phyloP scores from a whole-genome alignment of 1,284 basidiomycete genomes.

The Papiliotrema flavescens region DNA sequence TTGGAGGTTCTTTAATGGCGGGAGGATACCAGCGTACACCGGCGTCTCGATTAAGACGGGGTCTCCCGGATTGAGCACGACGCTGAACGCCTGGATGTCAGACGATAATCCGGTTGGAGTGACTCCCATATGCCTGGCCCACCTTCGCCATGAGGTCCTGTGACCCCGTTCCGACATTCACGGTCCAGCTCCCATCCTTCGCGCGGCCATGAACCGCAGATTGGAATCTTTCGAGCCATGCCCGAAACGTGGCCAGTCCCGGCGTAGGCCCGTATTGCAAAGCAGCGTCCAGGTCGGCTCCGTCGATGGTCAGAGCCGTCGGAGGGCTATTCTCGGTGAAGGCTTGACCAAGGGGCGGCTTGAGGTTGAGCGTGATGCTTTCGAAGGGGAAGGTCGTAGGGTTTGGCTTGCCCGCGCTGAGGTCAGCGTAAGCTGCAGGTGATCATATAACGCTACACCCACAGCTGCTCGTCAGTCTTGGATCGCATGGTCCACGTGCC shows the following conservation, averaged over 20 bases:
- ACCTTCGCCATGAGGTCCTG: slow-evolving; percentile 88
- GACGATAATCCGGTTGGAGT: neutral
- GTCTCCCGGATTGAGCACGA: slow-evolving; percentile 73
- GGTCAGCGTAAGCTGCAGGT: neutral
- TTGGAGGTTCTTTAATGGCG: slow-evolving; percentile 33
- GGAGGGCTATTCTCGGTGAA: slow-evolving; percentile 38
- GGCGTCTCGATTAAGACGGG: slow-evolving; percentile 79
- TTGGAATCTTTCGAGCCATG: slow-evolving; percentile 69
- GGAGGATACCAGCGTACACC: slow-evolving; percentile 57
- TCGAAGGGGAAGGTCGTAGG: slow-evolving; percentile 85
- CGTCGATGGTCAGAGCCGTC: slow-evolving; percentile 56
- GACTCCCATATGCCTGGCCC: slow-evolving; percentile 9
- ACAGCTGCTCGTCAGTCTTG: slow-evolving; percentile 9
- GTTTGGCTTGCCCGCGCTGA: slow-evolving; percentile 65
- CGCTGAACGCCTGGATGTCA: neutral
- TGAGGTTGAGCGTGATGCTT: slow-evolving; percentile 58
- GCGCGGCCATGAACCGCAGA: slow-evolving; percentile 58
- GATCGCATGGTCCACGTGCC: neutral
- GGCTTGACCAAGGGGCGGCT: slow-evolving; percentile 53
- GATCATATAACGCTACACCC: neutral
- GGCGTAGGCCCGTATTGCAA: slow-evolving; percentile 76
- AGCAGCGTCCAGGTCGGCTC: slow-evolving; percentile 59
- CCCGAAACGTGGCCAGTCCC: slow-evolving; percentile 61
- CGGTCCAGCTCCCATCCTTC: slow-evolving; percentile 58
- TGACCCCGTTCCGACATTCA: slow-evolving; percentile 76